phyloP scores from a whole-genome alignment of 2,329 filamentous ascomycete species.

The Colletotrichum camelliae region DNA sequence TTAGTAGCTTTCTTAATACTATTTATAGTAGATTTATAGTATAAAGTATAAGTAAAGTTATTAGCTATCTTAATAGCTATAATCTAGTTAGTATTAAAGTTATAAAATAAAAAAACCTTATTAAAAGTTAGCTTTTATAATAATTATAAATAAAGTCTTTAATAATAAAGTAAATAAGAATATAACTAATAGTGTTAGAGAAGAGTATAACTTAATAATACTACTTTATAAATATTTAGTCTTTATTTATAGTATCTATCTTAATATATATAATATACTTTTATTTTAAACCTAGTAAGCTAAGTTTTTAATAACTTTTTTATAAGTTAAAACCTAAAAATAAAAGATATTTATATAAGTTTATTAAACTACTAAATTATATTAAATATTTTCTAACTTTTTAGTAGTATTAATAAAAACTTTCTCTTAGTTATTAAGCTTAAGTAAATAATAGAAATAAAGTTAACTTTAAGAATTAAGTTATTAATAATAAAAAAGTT shows the following conservation, averaged over 20 bases:
- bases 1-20: background rate
- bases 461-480: background rate
- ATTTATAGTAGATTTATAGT: background rate
- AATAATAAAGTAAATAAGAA: too few species aligned
- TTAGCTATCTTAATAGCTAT: background rate
- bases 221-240: background rate
- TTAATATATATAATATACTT: background rate
- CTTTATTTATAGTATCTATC: accelerated
- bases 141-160: too few species aligned
- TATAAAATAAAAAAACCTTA: background rate
- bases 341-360: too few species aligned
- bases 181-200: too few species aligned
- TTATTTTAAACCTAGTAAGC: background rate
- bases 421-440: background rate
- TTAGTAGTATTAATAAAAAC: background rate
- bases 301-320: too few species aligned
- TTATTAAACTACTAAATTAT: too few species aligned
- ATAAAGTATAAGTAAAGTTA: background rate
- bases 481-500: too few species aligned
- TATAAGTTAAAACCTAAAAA: too few species aligned
- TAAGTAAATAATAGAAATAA: background rate
- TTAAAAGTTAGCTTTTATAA: too few species aligned
- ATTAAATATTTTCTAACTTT: background rate
- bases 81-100: background rate
- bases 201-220: too few species aligned